Base-by-base conservation (phyloP, 768 basidiomycete species). In the Amanita fuliginea region DNA sequence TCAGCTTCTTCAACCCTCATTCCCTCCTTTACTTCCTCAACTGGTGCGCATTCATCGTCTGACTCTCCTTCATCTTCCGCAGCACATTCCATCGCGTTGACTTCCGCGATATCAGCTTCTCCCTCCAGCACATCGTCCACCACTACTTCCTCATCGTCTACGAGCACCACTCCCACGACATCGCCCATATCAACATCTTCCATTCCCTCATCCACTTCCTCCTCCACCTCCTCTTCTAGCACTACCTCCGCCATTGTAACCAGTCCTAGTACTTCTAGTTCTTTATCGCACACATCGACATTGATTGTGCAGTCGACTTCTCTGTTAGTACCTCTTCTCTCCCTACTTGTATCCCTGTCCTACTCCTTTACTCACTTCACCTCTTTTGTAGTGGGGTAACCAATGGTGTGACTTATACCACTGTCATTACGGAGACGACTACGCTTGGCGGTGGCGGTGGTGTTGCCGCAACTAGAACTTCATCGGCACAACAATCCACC, bases 391-490 rank as follows among this genome's bases (percentile, higher is more conserved):
- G 49, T 26, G 49, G 18, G 11, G 28, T 40, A 14, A 50, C 32
- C 30, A 46, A 66, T 56, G 69, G 69, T 3, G 59, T 60, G 34
- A 35, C 57, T n/a, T 55, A 54, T 46, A 68, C 66, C 4, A 55
- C 57, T 6, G 55, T 62, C 33, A 18, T 65, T 10, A 30, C 51
- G 22, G 47, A 57, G 33, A 68, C 66, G 2, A 59, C 59, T 19
- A 58, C 61, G 26, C 13, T 64, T 34, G 52, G 59, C 10, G 55
- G 64, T 1, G 55, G 64, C 1, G 64, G 64, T 2, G 64, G 64
- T 1, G 33, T 56, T 6, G 53, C 51, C 16, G 49, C 59, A 24
- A 55, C 67, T 3, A 14, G 46, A 7, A 8, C 51, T 0, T 11
- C 56, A 1, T 22, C 33, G 13, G 35, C 16, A 16, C 3, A 18